These are phyloP conservation scores for Bondarzewia mesenterica DNA, from an alignment of 1,284 basidiomycete species.

Conservation along the genomic window DNA sequence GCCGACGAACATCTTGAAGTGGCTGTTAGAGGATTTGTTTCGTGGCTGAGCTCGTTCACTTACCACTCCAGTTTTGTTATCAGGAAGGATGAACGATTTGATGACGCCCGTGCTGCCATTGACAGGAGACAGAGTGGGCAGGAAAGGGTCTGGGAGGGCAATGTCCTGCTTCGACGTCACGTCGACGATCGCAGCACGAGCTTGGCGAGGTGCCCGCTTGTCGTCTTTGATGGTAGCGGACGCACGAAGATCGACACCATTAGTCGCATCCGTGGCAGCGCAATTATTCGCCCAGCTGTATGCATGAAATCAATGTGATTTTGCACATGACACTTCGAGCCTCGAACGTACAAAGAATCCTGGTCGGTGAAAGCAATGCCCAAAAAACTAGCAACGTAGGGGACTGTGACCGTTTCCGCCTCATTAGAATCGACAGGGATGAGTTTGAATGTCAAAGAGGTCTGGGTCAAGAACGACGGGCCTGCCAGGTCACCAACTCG, in stretches of 20 bases:
- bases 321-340: background rate
- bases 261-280: conserved; percentile 42
- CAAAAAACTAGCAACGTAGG: conserved; percentile 41
- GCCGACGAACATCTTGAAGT: conserved; percentile 50
- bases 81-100: conserved; percentile 53
- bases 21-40: no score
- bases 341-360: conserved; percentile 42
- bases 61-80: conserved; percentile 54
- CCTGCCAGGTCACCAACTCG: conserved; percentile 49
- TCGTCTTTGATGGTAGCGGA: no score
- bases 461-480: conserved; percentile 31
- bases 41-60: conserved; percentile 20
- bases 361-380: conserved; percentile 44
- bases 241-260: conserved; percentile 36
- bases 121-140: conserved; percentile 35
- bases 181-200: background rate
- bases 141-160: conserved; percentile 39
- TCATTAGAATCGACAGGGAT: conserved; percentile 38
- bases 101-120: conserved; percentile 43
- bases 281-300: conserved; percentile 55
- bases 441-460: conserved; percentile 37
- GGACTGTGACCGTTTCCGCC: conserved; percentile 42
- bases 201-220: background rate
- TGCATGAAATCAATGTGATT: background rate
- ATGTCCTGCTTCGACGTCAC: conserved; percentile 22